These are phyloP conservation scores for Entomortierella lignicola DNA, from an alignment of 192 early-diverging fungal genomes.

Conservation along the genomic window DNA sequence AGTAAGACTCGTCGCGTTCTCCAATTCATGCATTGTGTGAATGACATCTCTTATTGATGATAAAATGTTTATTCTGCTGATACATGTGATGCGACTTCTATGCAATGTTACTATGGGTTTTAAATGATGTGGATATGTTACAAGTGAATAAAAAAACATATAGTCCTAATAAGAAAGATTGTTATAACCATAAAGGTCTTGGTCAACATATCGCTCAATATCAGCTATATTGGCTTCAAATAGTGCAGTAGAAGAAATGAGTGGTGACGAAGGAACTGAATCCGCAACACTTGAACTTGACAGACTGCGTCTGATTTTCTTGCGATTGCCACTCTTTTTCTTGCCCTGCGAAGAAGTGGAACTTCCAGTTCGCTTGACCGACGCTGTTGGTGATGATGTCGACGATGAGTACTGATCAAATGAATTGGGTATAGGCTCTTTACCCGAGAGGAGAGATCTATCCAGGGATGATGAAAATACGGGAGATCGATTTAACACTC, in stretches of 20 bases:
- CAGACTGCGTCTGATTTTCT: background rate
- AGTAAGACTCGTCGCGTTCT: no score
- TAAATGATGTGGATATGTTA: no score
- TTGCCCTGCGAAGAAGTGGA: background rate
- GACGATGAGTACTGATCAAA: background rate
- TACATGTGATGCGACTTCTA: no score
- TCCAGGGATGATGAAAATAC: background rate
- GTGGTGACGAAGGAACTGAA: background rate
- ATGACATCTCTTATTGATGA: no score
- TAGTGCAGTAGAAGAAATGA: constrained; percentile 8
- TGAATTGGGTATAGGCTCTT: no score
- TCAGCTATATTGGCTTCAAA: constrained; percentile 19
- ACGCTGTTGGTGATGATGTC: background rate
- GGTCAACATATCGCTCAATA: constrained; percentile 19
- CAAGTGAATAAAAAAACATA: background rate
- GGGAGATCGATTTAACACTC: background rate
- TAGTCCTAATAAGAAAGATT: constrained; percentile 18
- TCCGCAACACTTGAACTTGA: background rate
- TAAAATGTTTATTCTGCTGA: no score
- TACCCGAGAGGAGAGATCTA: background rate
- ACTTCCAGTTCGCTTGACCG: background rate
- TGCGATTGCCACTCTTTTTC: background rate
- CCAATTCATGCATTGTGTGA: no score
- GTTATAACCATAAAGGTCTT: constrained; percentile 20
- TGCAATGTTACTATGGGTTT: no score